Percentiles rank a stretch among this genome's conserved stretches.
Conservation (phyloP, 352 stramenopile species). For the Blastocystis sp. region DNA sequence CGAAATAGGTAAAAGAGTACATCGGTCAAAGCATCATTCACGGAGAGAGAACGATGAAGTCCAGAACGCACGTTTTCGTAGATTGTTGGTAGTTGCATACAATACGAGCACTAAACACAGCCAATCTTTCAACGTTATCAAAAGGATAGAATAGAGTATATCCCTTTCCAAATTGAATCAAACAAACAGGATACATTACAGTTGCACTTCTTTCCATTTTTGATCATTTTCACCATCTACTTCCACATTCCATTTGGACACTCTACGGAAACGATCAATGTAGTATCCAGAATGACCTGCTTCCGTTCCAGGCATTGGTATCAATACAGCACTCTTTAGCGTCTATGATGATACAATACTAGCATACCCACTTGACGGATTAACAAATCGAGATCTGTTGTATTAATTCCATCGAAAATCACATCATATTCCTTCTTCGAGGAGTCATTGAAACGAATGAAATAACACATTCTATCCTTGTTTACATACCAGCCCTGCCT, state of each 20-base stretch:
- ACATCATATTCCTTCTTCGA: constrained; percentile 2
- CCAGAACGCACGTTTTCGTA: not conserved
- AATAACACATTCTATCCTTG: not conserved
- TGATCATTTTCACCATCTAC: not conserved
- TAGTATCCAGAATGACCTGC: constrained; percentile 40
- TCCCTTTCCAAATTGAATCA: not conserved
- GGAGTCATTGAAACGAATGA: constrained; percentile 20
- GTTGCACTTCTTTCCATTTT: constrained; percentile 22
- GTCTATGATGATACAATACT: not conserved
- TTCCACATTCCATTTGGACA: constrained; percentile 50
- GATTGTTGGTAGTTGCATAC: not conserved
- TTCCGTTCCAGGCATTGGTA: constrained; percentile 28
- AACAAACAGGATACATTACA: not conserved
- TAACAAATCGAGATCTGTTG: not conserved
- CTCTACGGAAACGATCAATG: constrained; percentile 44
- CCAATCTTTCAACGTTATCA: not conserved
- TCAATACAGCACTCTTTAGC: constrained; percentile 24
- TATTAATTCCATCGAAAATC: not conserved
- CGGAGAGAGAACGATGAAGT: constrained; percentile 3
- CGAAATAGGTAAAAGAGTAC: not conserved
- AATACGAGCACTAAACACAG: not conserved
- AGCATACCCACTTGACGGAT: not conserved
- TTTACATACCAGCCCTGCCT: constrained; percentile 6
- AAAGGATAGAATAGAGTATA: not conserved
- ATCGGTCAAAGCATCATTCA: not conserved